Evolutionary conservation across 2,329 filamentous ascomycete species (phyloP), one percentile per base, ranked within the genome.

Genomic region (Hymenoscyphus occultus): DNA sequence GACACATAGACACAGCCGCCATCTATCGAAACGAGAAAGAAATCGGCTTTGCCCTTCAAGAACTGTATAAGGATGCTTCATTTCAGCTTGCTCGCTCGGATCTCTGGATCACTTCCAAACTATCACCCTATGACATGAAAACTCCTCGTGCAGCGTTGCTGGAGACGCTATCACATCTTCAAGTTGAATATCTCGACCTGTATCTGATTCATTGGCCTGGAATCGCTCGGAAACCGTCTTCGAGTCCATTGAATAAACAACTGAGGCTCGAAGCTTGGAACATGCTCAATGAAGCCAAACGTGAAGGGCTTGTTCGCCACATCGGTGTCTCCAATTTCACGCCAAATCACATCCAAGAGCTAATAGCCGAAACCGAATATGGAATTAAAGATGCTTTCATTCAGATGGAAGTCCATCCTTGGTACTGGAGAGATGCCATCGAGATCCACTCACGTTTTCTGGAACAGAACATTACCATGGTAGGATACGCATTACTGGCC

Each of bases 251-350:
- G 59, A 83, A 90, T 72, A 75, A 80, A 39, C 82, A 88, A 71
- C 56, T 69, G 28, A 61, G 67, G 32, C 48, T 78, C 32, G 86
- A 93, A 77, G 94, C 91, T 16, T 94, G 83, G 85, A 80, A 81
- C 64, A 86, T 86, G 78, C 80, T 90, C 80, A 85, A 90, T 78
- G 88, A 88, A 80, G 81, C 91, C 58, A 80, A 86, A 28, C 83
- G 77, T 12, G 85, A 84, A 45, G 87, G 87, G 75, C 89, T 91
- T 77, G 89, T 90, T 62, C 84, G 83, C 76, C 91, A 91, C 80
- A 91, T 93, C 75, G 90, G 91, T 70, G 89, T 94, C 64, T 92
- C 89, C 77, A 95, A 94, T 83, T 94, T 94, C 76, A 89, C 83
- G 69, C 90, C 92, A 77, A 84, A 81, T 76, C 90, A 93, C 78